Conservation (phyloP, 78 protist genomes). For the slime mould (Dictyostelium discoideum) region DNA sequence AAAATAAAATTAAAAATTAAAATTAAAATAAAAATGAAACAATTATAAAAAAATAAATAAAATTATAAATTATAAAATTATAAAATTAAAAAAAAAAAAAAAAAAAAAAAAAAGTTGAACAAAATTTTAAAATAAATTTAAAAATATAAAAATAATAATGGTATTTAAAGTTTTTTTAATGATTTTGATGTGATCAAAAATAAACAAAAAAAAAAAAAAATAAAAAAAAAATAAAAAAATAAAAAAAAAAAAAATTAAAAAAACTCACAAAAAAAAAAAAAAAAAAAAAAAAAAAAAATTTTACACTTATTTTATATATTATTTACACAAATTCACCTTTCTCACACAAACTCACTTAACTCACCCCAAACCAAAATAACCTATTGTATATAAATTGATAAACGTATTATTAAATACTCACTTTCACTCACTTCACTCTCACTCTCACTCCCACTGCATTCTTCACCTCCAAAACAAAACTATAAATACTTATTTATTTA, state of each 20-base stretch:
- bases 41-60: too few species aligned
- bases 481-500: too few species aligned
- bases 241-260: background rate
- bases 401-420: background rate
- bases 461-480: too few species aligned
- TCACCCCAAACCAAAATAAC: background rate
- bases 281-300: too few species aligned
- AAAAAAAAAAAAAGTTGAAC: too few species aligned
- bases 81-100: too few species aligned
- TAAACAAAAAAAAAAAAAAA: background rate
- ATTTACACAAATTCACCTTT: background rate
- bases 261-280: background rate
- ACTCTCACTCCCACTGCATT: background rate
- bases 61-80: too few species aligned
- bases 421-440: background rate
- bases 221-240: background rate
- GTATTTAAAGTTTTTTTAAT: too few species aligned
- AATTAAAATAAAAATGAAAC: too few species aligned
- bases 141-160: too few species aligned
- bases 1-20: too few species aligned
- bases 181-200: background rate
- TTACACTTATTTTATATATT: background rate
- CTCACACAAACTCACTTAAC: background rate
- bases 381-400: background rate
- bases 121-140: too few species aligned